Base-by-base conservation (phyloP, 1,139 yeast species). In the Suhomyces atakaporum region DNA sequence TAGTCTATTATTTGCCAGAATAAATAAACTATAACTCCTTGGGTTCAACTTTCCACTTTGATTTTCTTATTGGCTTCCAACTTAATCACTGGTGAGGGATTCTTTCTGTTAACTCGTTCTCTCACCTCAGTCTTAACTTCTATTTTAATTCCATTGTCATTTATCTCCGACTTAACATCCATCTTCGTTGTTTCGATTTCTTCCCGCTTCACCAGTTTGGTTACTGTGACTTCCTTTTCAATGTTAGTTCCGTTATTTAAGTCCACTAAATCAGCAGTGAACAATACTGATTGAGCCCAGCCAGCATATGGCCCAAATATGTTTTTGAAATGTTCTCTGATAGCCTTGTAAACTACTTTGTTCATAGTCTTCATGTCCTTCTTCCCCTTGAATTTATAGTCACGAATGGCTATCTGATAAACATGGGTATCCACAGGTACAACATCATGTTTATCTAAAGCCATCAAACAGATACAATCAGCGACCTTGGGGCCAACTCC, bases 401-500 rank as follows among this genome's bases (percentile, higher is more conserved):
- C 95, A 36, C 95, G 69, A 37, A 78, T 75, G 0, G 97, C 96
- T 37, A 92, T 86, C 53, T 90, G 89, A 67, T 84, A 85, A n/a
- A 92, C 95, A 54, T 92, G 99, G 0, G 97, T 94, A 57, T 92
- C 99, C 1, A 92, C 88, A 0, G 99, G 99, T 1, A 92, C 96
- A 10, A 88, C 77, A 39, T 84, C 88, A 51, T 84, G 89, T 62
- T 89, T 85, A 50, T 85, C 94, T 35, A 94, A 66, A 2, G 96
- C 85, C 97, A 92, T 90, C 26, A 92, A 66, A 47, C 95, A 84
- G 13, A 69, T 46, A 58, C 99, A 92, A 52, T 94, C 98, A 0
- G 99, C 97, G 1, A 92, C 98, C 61, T 92, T 92, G 1, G 98
- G 97, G 0, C 99, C 99, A 0, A 94, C 97, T 0, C 99, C 99